Base-by-base conservation (phyloP, 805 yeast genomes). In the Wickerhamiella galacta region DNA sequence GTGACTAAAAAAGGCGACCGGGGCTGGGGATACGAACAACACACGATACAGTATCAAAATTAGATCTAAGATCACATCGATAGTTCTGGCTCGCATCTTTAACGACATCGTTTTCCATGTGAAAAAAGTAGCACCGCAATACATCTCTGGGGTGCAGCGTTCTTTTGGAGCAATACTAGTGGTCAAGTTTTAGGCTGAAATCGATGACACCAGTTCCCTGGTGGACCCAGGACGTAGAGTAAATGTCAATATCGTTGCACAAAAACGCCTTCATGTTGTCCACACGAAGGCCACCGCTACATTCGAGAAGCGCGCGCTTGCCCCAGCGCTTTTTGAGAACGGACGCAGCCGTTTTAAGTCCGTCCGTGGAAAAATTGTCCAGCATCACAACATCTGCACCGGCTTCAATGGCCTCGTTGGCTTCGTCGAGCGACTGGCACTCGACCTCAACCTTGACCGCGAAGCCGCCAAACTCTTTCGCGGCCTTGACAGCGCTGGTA, bases 321-420 rank as follows among this genome's bases (percentile, higher is more conserved):
- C 50, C 45, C 72, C 79, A 80, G 43, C 61, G 61, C 2, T 45
- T 37, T 51, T 75, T 82, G 39, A 85, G 57, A 40, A 56, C 64
- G 19, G 50, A 51, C 1, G 95, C 93, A 14, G 76, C 87, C 0
- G 49, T 43, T 39, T 67, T 71, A 37, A 85, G 60, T 12, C 64
- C 76, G 1, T 63, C 68, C 2, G 82, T 80, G 3, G 63, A 51
- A 53, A 87, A 87, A 53, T 85, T 85, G 50, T 85, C 96, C 48
- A 85, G 65, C 96, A 85, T 85, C 39, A 87, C 75, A 15, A 87
- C 79, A 53, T 85, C 96, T 1, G 95, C 95, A 9, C 96, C 95
- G 1, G 95, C 93, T 11, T 61, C 70, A 46, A 87, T 87, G 17
- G 96, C 96, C 52, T 87, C 95, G 41, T 67, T 63, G 2, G 96